Percentiles rank a stretch among this genome's conserved stretches.
These are phyloP conservation scores for Adansonia digitata DNA, from an alignment of 345 rosid genomes.

Conservation along the genomic window DNA sequence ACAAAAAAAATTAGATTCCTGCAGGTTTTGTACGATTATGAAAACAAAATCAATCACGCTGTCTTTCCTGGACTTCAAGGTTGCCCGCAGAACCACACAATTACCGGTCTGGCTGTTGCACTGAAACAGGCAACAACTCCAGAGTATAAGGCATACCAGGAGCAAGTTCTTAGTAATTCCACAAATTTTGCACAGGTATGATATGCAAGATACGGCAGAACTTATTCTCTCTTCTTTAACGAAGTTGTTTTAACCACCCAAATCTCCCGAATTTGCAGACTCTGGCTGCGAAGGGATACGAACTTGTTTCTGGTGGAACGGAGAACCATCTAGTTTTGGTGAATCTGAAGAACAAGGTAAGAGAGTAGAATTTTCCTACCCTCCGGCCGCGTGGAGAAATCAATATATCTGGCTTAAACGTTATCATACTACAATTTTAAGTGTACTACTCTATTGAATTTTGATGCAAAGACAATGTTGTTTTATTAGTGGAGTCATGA, in stretches of 20 bases:
- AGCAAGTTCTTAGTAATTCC: constrained; percentile 85
- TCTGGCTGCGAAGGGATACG: constrained; percentile 57
- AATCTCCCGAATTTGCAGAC: constrained; percentile 40
- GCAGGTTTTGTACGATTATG: constrained; percentile 83
- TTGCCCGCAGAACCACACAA: constrained; percentile 98
- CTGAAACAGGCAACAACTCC: constrained; percentile 90
- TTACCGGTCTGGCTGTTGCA: constrained; percentile 93
- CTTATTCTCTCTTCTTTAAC: background rate
- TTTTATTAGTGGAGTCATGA: background rate
- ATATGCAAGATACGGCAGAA: background rate
- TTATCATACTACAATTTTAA: background rate
- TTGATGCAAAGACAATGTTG: constrained; percentile 1
- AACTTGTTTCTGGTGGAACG: constrained; percentile 99
- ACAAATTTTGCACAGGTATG: constrained; percentile 83
- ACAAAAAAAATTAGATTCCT: background rate
- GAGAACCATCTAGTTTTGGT: constrained; percentile 97
- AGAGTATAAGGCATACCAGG: constrained; percentile 96
- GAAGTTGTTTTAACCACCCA: constrained; percentile 6
- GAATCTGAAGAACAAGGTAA: constrained; percentile 85
- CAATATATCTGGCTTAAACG: background rate
- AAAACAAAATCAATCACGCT: constrained; percentile 93
- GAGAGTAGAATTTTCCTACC: constrained; percentile 13
- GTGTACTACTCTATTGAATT: background rate
- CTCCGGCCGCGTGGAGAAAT: background rate
- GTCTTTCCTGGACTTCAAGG: constrained; percentile 99